Conservation (phyloP, 495 filamentous ascomycete species). For the Cenococcum geophilum region DNA sequence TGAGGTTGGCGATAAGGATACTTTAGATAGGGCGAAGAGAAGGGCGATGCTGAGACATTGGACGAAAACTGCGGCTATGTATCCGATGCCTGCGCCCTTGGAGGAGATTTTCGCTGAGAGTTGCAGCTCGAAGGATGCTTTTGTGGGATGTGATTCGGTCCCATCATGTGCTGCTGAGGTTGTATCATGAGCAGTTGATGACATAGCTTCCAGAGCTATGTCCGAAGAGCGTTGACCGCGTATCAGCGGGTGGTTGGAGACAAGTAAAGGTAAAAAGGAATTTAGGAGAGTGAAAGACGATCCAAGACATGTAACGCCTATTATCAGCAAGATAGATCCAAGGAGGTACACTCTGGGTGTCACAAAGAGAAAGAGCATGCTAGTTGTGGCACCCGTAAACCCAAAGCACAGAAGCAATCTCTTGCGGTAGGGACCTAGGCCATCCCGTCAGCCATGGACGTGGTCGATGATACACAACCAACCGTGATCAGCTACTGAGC, state of each 20-base stretch:
- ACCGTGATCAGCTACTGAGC: conserved; percentile 51
- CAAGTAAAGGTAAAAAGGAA: conserved; percentile 47
- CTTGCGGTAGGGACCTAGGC: conserved; percentile 59
- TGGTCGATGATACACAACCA: conserved; percentile 16
- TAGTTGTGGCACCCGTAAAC: conserved; percentile 64
- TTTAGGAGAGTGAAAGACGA: conserved; percentile 51
- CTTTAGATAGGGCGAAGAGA: conserved; percentile 28
- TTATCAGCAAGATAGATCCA: conserved; percentile 68
- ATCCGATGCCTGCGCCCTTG: conserved; percentile 84
- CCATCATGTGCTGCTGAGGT: neutral
- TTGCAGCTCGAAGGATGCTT: conserved; percentile 42
- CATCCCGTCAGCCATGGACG: neutral
- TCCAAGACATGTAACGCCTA: conserved; percentile 49
- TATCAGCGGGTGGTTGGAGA: conserved; percentile 37
- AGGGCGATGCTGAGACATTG: conserved; percentile 72
- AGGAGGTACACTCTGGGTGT: conserved; percentile 63
- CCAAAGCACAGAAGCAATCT: conserved; percentile 72
- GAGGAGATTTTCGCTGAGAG: conserved; percentile 83
- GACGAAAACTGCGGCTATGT: conserved; percentile 72
- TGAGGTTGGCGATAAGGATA: conserved; percentile 13
- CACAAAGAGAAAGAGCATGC: conserved; percentile 78
- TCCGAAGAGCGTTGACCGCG: conserved; percentile 1
- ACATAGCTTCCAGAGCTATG: neutral
- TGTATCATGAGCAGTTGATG: neutral
- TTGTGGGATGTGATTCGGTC: conserved; percentile 17